Conservation (phyloP, 73 alveolate genomes). For the Paramecium primaurelia region DNA sequence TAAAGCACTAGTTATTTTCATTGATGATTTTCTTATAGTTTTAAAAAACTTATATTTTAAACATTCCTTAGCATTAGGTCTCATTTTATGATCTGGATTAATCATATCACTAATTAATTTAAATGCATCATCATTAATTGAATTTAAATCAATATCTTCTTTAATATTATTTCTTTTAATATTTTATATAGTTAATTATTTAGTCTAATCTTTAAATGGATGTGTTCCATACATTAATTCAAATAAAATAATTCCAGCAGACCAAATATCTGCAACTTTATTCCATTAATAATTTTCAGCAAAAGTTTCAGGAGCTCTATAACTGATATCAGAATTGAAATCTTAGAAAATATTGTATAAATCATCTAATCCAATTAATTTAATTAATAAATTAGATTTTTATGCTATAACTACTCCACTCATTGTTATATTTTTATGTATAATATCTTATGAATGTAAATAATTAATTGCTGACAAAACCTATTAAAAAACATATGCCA, state of each 20-base stretch:
- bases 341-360: not conserved
- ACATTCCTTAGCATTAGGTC: not conserved
- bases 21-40: not conserved
- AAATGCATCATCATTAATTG: not conserved
- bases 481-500: not conserved
- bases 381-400: not conserved
- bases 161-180: not conserved
- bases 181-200: not conserved
- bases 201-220: slow-evolving; percentile 10
- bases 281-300: not conserved
- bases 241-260: slow-evolving; percentile 54
- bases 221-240: slow-evolving; percentile 51
- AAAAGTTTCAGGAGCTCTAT: slow-evolving; percentile 17
- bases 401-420: not conserved
- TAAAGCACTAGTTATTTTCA: not conserved
- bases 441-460: not conserved
- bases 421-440: not conserved
- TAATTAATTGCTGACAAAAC: not conserved
- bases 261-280: slow-evolving; percentile 49
- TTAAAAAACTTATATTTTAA: not conserved
- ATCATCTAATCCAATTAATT: not conserved
- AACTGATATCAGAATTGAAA: not conserved
- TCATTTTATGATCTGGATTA: not conserved
- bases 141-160: not conserved
- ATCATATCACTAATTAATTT: not conserved